These are phyloP conservation scores for Globisporangium cystogenes DNA, from an alignment of 352 stramenopile species.

Conservation along the genomic window DNA sequence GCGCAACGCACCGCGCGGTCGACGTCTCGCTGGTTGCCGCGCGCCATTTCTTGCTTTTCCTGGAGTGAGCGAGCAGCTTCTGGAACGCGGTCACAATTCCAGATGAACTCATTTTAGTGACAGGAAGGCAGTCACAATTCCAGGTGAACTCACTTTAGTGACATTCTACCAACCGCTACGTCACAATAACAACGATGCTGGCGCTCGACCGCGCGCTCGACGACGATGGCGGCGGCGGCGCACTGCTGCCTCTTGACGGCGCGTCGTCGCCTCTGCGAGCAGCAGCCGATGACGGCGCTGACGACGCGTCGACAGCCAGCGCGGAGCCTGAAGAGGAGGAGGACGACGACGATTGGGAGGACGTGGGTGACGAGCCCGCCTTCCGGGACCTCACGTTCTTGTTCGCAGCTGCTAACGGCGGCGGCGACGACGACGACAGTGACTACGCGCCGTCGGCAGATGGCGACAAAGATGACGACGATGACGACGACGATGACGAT, in stretches of 20 bases:
- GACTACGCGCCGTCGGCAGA: conserved; percentile 10
- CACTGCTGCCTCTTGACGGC: too few relatives aligned
- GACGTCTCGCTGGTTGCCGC: conserved; percentile 75
- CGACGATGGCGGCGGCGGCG: too few relatives aligned
- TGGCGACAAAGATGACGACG: neutral
- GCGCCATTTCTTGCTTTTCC: conserved; percentile 35
- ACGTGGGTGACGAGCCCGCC: conserved; percentile 3
- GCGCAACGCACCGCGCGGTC: conserved; percentile 70
- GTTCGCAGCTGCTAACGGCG: neutral
- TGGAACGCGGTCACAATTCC: neutral
- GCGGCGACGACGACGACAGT: conserved; percentile 8
- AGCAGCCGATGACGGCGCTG: neutral
- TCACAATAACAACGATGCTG: too few relatives aligned
- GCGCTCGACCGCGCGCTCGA: too few relatives aligned
- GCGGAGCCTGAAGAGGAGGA: conserved; percentile 3
- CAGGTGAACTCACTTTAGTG: too few relatives aligned
- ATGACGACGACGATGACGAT: neutral
- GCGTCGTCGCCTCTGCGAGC: neutral
- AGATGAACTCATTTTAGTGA: too few relatives aligned
- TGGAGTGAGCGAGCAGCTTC: neutral
- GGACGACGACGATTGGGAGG: conserved; percentile 10
- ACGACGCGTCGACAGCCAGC: neutral
- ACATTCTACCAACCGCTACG: neutral
- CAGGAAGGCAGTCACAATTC: too few relatives aligned
- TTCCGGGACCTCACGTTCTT: conserved; percentile 11